phyloP scores from a whole-genome alignment of 2,329 filamentous ascomycete species.

The Huntiella bhutanensis region DNA sequence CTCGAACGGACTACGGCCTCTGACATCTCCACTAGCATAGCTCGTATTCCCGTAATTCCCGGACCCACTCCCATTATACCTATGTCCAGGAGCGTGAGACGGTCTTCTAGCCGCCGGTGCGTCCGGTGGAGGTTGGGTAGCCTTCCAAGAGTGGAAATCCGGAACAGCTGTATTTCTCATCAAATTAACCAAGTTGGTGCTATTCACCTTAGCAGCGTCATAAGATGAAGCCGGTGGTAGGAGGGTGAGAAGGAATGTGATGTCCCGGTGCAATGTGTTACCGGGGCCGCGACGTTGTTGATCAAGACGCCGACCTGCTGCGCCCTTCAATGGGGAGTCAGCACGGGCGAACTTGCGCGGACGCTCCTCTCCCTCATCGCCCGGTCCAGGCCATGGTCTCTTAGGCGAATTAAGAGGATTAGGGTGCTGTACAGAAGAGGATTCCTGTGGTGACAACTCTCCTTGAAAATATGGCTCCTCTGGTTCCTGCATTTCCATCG shows the following conservation, averaged over 20 bases:
- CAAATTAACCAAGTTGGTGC: slow-evolving; percentile 53
- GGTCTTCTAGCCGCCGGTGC: slow-evolving; percentile 10
- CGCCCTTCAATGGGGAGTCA: slow-evolving; percentile 84
- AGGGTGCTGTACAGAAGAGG: slow-evolving; percentile 20
- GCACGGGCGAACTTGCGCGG: slow-evolving; percentile 75
- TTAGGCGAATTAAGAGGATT: slow-evolving; percentile 36
- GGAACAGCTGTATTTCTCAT: slow-evolving; percentile 49
- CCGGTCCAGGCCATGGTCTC: slow-evolving; percentile 31
- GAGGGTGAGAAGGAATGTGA: slow-evolving; percentile 47
- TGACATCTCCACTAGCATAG: slow-evolving; percentile 22
- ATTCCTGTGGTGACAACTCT: slow-evolving; percentile 18
- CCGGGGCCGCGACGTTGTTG: slow-evolving; percentile 49
- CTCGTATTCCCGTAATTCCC: slow-evolving; percentile 20
- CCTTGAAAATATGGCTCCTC: slow-evolving; percentile 21
- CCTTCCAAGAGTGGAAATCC: slow-evolving; percentile 36
- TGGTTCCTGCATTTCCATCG: slow-evolving; percentile 22
- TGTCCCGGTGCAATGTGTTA: slow-evolving; percentile 53
- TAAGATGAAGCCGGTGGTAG: slow-evolving; percentile 40
- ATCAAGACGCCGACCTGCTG: slow-evolving; percentile 67
- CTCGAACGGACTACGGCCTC: slow-evolving; percentile 7
- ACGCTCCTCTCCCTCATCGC: slow-evolving; percentile 55
- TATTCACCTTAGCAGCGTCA: slow-evolving; percentile 21
- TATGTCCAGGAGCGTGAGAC: slow-evolving; percentile 22
- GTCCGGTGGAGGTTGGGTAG: slow-evolving; percentile 15
- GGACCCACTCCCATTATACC: slow-evolving; percentile 22